Conservation (phyloP, 1,284 basidiomycete genomes). For the Wolfiporia cocos region DNA sequence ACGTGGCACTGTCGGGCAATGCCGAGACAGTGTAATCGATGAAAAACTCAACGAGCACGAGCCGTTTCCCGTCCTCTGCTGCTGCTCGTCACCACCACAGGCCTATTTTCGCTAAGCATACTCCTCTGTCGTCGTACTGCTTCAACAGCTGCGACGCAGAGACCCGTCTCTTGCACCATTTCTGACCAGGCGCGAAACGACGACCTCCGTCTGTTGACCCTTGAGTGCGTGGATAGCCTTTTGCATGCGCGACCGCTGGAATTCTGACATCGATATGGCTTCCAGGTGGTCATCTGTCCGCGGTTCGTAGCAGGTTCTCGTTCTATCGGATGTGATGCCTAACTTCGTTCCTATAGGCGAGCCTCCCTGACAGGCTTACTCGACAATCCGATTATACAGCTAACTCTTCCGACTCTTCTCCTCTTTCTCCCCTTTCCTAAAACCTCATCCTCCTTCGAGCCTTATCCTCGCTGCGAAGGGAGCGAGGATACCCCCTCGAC, state of each 20-base stretch:
- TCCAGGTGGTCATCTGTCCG: slow-evolving; percentile 74
- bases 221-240: slow-evolving; percentile 44
- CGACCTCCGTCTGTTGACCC: slow-evolving; percentile 79
- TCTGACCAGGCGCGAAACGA: slow-evolving; percentile 68
- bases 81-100: slow-evolving; percentile 3
- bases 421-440: slow-evolving; percentile 26
- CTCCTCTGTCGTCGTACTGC: slow-evolving; percentile 31
- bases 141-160: slow-evolving; percentile 32
- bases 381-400: neutral
- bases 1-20: slow-evolving; percentile 7
- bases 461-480: slow-evolving; percentile 22
- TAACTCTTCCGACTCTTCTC: slow-evolving; percentile 16
- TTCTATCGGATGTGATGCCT: slow-evolving; percentile 10
- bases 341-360: slow-evolving; percentile 43
- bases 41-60: slow-evolving; percentile 10
- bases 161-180: slow-evolving; percentile 45
- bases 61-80: slow-evolving; percentile 2
- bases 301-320: slow-evolving; percentile 39
- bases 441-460: slow-evolving; percentile 55
- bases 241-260: slow-evolving; percentile 2
- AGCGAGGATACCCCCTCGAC: slow-evolving; percentile 61
- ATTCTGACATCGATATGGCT: slow-evolving; percentile 12
- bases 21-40: slow-evolving; percentile 19
- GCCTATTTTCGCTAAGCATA: neutral
- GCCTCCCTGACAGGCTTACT: slow-evolving; percentile 64